Conservation (phyloP, 2,329 filamentous ascomycete genomes). For the Colletotrichum higginsianum region DNA sequence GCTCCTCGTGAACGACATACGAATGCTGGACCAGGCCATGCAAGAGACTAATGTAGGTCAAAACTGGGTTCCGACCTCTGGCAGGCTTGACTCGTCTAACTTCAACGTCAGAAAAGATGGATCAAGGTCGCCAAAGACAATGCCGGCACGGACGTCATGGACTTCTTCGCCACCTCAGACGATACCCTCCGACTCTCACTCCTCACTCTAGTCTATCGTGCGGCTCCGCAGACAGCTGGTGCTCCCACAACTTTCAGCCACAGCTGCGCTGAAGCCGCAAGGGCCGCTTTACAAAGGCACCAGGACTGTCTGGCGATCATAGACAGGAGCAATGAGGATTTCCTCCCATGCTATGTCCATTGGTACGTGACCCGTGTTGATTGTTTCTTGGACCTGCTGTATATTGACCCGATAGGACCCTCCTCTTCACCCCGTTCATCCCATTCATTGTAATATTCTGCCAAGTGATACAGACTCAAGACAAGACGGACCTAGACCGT, state of each 20-base stretch:
- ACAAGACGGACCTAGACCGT: slow-evolving; percentile 58
- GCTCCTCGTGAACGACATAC: slow-evolving; percentile 50
- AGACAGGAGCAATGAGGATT: slow-evolving; percentile 52
- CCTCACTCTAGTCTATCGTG: slow-evolving; percentile 60
- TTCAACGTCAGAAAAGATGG: slow-evolving; percentile 42
- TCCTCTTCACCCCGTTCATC: slow-evolving; percentile 67
- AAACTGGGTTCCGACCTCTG: neutral
- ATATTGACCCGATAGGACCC: slow-evolving; percentile 53
- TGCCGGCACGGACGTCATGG: slow-evolving; percentile 48
- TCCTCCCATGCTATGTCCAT: slow-evolving; percentile 57
- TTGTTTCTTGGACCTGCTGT: slow-evolving; percentile 31
- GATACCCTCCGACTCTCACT: slow-evolving; percentile 59
- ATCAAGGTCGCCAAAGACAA: neutral
- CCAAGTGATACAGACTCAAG: slow-evolving; percentile 62
- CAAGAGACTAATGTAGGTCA: slow-evolving; percentile 31
- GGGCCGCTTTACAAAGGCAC: slow-evolving; percentile 57
- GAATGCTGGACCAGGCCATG: slow-evolving; percentile 50
- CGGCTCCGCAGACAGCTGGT: slow-evolving; percentile 48
- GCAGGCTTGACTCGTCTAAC: no score
- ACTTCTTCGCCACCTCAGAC: slow-evolving; percentile 55
- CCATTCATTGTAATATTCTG: slow-evolving; percentile 68
- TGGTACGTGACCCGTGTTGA: slow-evolving; percentile 51
- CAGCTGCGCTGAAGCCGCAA: slow-evolving; percentile 59
- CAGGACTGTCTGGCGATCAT: slow-evolving; percentile 57
- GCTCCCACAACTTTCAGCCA: slow-evolving; percentile 55